A percentile compares a stretch with the other conserved stretches of the same genome.
These are phyloP conservation scores for Hymenotorrendiella dingleyae DNA, from an alignment of 2,329 filamentous ascomycete species.

Conservation along the genomic window DNA sequence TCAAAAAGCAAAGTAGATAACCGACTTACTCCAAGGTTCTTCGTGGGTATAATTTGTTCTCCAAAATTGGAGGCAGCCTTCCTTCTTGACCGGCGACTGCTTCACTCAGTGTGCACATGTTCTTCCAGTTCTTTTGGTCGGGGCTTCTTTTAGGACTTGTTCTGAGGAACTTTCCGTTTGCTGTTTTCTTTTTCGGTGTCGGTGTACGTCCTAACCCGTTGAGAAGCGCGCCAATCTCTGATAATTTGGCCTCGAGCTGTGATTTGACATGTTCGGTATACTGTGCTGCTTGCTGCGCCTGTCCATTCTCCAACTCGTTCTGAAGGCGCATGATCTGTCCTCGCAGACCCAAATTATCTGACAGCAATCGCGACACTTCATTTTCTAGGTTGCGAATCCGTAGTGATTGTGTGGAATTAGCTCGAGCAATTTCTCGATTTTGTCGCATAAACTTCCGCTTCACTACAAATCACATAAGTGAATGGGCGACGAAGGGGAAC, in stretches of 20 bases:
- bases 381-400: slow-evolving; percentile 72
- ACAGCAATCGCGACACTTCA: slow-evolving; percentile 66
- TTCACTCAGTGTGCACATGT: slow-evolving; percentile 33
- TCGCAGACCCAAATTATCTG: slow-evolving; percentile 72
- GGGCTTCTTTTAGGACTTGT: slow-evolving; percentile 40
- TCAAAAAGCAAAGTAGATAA: neutral
- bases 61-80: slow-evolving; percentile 60
- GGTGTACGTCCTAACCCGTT: slow-evolving; percentile 58
- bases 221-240: slow-evolving; percentile 63
- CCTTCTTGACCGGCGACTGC: slow-evolving; percentile 27
- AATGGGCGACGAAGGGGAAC: neutral
- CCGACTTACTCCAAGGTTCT: slow-evolving; percentile 59
- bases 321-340: slow-evolving; percentile 66
- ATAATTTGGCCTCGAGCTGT: slow-evolving; percentile 65
- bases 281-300: slow-evolving; percentile 53
- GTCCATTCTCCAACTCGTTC: slow-evolving; percentile 57
- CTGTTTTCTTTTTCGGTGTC: slow-evolving; percentile 43
- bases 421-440: slow-evolving; percentile 76
- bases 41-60: slow-evolving; percentile 63
- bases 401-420: slow-evolving; percentile 71
- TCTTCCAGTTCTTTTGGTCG: slow-evolving; percentile 49
- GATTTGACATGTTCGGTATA: slow-evolving; percentile 64
- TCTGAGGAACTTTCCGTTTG: slow-evolving; percentile 29
- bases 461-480: slow-evolving; percentile 43
- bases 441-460: slow-evolving; percentile 75